Percentiles rank a stretch among this genome's conserved stretches.
Evolutionary conservation across 768 basidiomycete species (phyloP).

Genomic region (Termitomyces sp.): DNA sequence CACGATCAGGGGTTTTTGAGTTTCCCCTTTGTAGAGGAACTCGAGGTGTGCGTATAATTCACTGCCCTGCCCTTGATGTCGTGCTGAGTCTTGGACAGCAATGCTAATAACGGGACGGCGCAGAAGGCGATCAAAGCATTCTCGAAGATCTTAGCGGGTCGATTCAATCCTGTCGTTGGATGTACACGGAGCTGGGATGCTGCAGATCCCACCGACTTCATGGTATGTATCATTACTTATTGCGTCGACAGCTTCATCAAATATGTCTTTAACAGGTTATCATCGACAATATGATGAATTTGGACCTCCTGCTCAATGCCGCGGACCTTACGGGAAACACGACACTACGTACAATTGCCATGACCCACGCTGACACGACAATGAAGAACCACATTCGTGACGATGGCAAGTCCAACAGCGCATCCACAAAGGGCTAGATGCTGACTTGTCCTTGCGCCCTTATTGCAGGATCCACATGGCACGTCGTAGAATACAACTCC

Average conservation of each 20-base stretch:
- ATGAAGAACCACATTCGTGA: slow-evolving; percentile 61
- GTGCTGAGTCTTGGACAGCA: slow-evolving; percentile 27
- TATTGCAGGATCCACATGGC: slow-evolving; percentile 43
- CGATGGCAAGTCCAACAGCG: slow-evolving; percentile 40
- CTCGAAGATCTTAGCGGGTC: slow-evolving; percentile 47
- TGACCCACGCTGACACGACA: slow-evolving; percentile 61
- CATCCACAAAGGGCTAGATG: background rate
- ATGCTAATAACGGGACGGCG: slow-evolving; percentile 54
- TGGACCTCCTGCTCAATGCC: slow-evolving; percentile 62
- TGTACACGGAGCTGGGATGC: slow-evolving; percentile 69
- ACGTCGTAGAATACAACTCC: slow-evolving; percentile 64
- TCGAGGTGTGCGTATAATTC: slow-evolving; percentile 39
- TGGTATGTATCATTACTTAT: slow-evolving; percentile 25
- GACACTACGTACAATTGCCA: slow-evolving; percentile 59
- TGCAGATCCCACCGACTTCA: slow-evolving; percentile 34
- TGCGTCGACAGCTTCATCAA: background rate
- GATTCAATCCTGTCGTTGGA: slow-evolving; percentile 59
- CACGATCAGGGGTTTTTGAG: slow-evolving; percentile 72
- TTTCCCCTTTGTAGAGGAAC: slow-evolving; percentile 58
- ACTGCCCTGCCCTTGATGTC: too few species aligned
- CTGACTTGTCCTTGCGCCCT: background rate
- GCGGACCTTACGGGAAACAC: slow-evolving; percentile 53
- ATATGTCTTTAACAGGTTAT: slow-evolving; percentile 42
- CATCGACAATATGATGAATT: slow-evolving; percentile 81
- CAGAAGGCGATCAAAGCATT: slow-evolving; percentile 53